A percentile compares a stretch with the other conserved stretches of the same genome.
Evolutionary conservation across 495 filamentous ascomycete genomes (phyloP).

Genomic region (Aspergillus conjunctus): DNA sequence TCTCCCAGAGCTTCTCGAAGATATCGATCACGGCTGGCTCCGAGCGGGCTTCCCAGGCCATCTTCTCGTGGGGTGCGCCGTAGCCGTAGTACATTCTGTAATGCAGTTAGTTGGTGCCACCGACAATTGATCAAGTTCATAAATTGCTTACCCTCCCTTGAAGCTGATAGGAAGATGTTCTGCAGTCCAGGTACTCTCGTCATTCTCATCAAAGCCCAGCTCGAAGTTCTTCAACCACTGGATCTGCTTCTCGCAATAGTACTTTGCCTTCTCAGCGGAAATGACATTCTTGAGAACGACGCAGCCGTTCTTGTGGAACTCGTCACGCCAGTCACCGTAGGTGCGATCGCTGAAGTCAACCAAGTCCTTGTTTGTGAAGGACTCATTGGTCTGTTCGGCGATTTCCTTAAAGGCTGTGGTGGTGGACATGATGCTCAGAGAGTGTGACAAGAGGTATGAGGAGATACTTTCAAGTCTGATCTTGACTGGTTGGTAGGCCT

Average conservation of each 20-base stretch:
- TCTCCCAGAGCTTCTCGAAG: constrained; percentile 45
- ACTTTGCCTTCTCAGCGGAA: constrained; percentile 30
- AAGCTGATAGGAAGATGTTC: constrained; percentile 42
- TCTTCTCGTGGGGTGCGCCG: constrained; percentile 32
- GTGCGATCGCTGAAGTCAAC: constrained; percentile 23
- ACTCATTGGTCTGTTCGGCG: constrained; percentile 18
- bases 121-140: background rate
- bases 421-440: constrained; percentile 7
- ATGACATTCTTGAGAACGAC: constrained; percentile 39
- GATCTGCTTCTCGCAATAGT: constrained; percentile 38
- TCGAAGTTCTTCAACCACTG: constrained; percentile 45
- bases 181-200: constrained; percentile 40
- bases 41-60: constrained; percentile 39
- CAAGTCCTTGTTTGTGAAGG: constrained; percentile 25
- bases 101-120: background rate
- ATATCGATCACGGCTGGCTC: constrained; percentile 44
- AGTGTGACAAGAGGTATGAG: background rate
- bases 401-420: constrained; percentile 19
- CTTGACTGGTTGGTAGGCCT: background rate
- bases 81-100: constrained; percentile 37
- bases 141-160: constrained; percentile 34
- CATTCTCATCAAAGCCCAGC: constrained; percentile 40
- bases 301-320: constrained; percentile 40
- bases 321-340: constrained; percentile 45
- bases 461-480: background rate